Conservation (phyloP, 192 early-diverging fungal genomes). For the Podila horticola region DNA sequence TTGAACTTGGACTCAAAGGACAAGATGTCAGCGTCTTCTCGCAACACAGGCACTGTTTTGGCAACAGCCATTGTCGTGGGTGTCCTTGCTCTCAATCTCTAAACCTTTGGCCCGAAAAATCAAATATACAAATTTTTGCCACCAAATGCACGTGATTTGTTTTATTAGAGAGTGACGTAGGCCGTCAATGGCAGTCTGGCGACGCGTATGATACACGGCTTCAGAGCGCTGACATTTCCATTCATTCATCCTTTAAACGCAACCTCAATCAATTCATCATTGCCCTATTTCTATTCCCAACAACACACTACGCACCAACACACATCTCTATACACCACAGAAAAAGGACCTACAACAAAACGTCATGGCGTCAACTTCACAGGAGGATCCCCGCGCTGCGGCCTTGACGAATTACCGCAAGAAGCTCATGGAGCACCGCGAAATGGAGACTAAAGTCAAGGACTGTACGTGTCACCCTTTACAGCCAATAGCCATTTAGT, state of each 20-base stretch:
- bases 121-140: background rate
- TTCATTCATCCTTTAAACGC: background rate
- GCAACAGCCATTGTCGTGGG: background rate
- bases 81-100: background rate
- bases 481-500: background rate
- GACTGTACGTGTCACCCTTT: conserved; percentile 70
- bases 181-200: no score
- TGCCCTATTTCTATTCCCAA: background rate
- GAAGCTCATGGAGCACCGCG: conserved; percentile 91
- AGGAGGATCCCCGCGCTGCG: conserved; percentile 76
- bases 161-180: background rate
- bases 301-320: background rate
- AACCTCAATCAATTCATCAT: background rate
- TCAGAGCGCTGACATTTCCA: background rate
- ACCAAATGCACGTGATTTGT: background rate
- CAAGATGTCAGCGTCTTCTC: background rate
- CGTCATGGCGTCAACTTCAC: conserved; percentile 35
- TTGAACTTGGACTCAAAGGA: background rate
- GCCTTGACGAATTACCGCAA: conserved; percentile 88
- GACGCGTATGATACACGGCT: background rate
- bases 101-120: background rate
- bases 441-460: conserved; percentile 96
- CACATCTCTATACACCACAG: background rate
- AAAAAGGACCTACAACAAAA: background rate
- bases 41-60: background rate